Evolutionary conservation across 2,329 filamentous ascomycete genomes (phyloP).

Genomic region (Aspergillus fumigatus): DNA sequence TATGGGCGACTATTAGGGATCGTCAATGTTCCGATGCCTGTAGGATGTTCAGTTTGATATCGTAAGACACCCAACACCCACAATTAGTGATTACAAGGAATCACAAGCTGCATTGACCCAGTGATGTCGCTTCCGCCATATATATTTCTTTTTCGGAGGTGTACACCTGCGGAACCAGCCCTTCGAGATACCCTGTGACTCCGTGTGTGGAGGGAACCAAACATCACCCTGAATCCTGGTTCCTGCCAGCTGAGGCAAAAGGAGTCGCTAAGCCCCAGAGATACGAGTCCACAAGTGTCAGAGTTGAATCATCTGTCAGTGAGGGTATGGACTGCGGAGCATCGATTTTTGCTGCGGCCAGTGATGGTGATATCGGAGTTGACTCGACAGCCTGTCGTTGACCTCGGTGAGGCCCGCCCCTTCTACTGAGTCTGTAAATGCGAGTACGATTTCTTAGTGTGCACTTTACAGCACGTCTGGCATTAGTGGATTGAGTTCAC

Average conservation of each 20-base stretch:
- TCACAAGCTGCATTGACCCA: neutral
- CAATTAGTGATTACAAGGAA: neutral
- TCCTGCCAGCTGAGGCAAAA: neutral
- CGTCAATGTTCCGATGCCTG: neutral
- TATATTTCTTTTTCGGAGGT: neutral
- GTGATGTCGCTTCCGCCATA: neutral
- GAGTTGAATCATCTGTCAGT: neutral
- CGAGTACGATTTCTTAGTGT: neutral
- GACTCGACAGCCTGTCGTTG: neutral
- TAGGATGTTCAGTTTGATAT: too few relatives aligned
- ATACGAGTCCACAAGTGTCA: neutral
- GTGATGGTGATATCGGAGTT: neutral
- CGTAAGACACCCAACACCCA: neutral
- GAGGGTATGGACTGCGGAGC: neutral
- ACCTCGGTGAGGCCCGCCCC: neutral
- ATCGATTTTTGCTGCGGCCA: neutral
- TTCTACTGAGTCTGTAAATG: neutral
- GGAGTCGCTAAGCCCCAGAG: neutral
- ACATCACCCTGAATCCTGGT: neutral
- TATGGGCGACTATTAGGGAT: constrained; percentile 16
- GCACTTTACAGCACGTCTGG: neutral
- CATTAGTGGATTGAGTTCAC: neutral
- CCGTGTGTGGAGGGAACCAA: neutral
- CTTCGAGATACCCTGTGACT: neutral
- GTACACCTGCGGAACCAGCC: neutral